Evolutionary conservation across 2,329 filamentous ascomycete genomes (phyloP), one percentile per base, ranked within the genome.

Genomic region (Chalaropsis ovoidea): DNA sequence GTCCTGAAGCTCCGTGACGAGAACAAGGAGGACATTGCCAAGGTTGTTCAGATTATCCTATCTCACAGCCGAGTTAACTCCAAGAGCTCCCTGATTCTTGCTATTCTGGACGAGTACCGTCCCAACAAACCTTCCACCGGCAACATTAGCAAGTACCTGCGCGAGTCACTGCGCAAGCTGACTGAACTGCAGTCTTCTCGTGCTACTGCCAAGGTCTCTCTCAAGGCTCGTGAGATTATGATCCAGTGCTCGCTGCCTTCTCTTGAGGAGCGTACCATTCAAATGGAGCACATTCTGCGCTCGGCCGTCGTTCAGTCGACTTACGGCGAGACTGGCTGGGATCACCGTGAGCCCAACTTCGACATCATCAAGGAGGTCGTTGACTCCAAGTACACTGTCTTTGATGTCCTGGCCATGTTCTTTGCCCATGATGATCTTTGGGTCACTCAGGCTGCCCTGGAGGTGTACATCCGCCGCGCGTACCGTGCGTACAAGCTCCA

Each of bases 251-350:
- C 94, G 64, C 83, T 99, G 74, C 94, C 94, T 19, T 99, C 94
- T 2, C 81, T 99, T 22, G 94, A 97, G 76, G 94, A 99, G 81
- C 87, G 94, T 71, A 89, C 89, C 31, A 84, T 88, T 6, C 94
- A 99, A 79, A 96, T 99, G 93, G 94, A 97, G 80, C 93, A 97
- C 76, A 99, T 99, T 70, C 82, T 99, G 65, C 89, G 92, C 67
- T 96, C 93, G 31, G 93, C 94, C 0, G 94, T 99, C 24, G 85
- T 96, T 7, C 91, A 99, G 76, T 96, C 92, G n/a, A 87, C 89
- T 70, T 99, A 99, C 73, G 94, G 94, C 67, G 94, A 99, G 81
- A 92, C 90, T 68, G 92, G 93, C 63, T 96, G 90, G 89, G 93
- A 96, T 69, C 94, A 99, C 78, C 84, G 94, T 70, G 89, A 96